Conservation (phyloP, 129 eudicot genomes). For the Helichrysum umbraculigerum region DNA sequence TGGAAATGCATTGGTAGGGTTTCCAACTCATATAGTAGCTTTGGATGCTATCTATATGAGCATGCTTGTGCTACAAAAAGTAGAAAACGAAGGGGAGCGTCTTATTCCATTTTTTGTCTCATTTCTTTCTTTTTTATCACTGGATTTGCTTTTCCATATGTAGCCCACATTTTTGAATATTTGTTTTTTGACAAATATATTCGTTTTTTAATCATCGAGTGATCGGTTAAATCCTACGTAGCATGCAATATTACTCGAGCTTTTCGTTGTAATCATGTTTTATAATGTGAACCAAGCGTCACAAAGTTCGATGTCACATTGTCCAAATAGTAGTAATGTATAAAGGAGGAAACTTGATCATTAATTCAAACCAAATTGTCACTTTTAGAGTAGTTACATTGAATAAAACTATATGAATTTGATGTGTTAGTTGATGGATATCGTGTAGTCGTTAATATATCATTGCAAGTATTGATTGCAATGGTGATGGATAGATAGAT, state of each 20-base stretch:
- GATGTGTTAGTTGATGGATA: neutral
- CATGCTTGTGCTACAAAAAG: conserved; percentile 44
- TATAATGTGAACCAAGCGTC: neutral
- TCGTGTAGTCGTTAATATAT: neutral
- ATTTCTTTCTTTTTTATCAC: conserved; percentile 24
- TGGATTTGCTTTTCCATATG: conserved; percentile 25
- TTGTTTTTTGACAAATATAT: neutral
- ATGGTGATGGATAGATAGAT: too few relatives aligned
- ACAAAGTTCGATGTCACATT: neutral
- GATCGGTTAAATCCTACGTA: conserved; percentile 5
- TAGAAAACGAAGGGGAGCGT: conserved; percentile 41
- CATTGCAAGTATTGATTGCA: neutral
- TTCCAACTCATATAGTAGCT: conserved; percentile 54
- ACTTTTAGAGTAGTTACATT: too few relatives aligned
- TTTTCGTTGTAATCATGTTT: neutral
- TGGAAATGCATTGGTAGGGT: conserved; percentile 43
- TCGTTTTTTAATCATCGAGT: conserved; percentile 11
- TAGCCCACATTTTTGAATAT: conserved; percentile 8
- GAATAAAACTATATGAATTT: too few relatives aligned
- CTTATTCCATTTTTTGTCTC: conserved; percentile 37
- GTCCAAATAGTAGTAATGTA: neutral
- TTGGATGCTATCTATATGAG: conserved; percentile 50
- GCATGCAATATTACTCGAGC: conserved; percentile 6
- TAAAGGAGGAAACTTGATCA: neutral
- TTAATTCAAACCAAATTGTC: neutral